Conservation (phyloP, 352 stramenopile species). For the Phytopythium montanum region DNA sequence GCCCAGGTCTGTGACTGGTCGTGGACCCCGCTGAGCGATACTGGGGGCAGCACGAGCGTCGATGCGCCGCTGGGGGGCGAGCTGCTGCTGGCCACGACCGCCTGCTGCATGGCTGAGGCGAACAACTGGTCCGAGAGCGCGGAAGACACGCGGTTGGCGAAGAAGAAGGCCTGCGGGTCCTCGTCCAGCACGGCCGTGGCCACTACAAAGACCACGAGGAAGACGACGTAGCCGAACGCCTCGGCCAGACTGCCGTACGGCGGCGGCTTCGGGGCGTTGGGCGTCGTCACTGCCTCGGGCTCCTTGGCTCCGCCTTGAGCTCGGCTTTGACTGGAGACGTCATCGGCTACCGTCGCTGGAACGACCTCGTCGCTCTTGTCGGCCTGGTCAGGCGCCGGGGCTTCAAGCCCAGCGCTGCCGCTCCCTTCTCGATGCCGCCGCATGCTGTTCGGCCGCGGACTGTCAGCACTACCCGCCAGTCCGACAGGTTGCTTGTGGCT, state of each 20-base stretch:
- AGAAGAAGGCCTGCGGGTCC: constrained; percentile 56
- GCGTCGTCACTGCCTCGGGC: neutral
- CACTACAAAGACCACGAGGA: constrained; percentile 56
- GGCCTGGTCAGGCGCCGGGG: neutral
- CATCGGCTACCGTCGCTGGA: neutral
- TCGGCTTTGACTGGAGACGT: neutral
- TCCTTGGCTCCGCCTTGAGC: neutral
- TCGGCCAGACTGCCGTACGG: constrained; percentile 55
- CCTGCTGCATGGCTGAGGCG: constrained; percentile 18
- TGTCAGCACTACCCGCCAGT: neutral
- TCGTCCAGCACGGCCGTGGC: constrained; percentile 44
- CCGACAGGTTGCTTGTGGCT: neutral
- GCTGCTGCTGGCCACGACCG: constrained; percentile 1
- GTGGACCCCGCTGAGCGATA: constrained; percentile 49
- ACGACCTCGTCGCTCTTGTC: constrained; percentile 6
- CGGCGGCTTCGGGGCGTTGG: constrained; percentile 10
- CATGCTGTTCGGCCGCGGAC: neutral
- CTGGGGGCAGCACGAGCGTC: constrained; percentile 20
- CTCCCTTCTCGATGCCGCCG: constrained; percentile 2
- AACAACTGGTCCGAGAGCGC: constrained; percentile 50
- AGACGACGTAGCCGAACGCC: constrained; percentile 41
- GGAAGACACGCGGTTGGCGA: constrained; percentile 45
- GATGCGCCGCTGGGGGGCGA: constrained; percentile 3
- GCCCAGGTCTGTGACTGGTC: constrained; percentile 56
- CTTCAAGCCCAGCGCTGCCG: neutral